Evolutionary conservation across 164 flowering plant genomes (phyloP).

Genomic region (Vitis amurensis): DNA sequence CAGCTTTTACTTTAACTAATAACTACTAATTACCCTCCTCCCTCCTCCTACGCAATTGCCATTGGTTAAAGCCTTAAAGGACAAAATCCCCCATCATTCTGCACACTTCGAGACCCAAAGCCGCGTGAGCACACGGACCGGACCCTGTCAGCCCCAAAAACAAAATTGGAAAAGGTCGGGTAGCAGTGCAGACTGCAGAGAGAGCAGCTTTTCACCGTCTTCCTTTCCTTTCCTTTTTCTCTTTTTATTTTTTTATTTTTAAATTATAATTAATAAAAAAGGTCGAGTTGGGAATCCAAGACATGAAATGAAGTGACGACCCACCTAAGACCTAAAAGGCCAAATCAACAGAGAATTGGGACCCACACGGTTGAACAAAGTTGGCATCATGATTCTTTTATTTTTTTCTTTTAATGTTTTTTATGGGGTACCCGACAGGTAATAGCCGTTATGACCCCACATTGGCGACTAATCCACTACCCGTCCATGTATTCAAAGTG

Average conservation of each 20-base stretch:
- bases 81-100: conserved; percentile 9
- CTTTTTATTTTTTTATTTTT: background rate
- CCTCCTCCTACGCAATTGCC: too few species aligned
- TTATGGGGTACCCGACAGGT: conserved; percentile 17
- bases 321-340: conserved; percentile 22
- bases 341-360: background rate
- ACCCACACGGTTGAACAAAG: conserved; percentile 33
- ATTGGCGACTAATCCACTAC: background rate
- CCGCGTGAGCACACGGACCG: conserved; percentile 12
- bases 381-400: conserved; percentile 24
- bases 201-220: too few species aligned
- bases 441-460: conserved; percentile 26
- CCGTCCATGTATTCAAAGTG: background rate
- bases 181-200: too few species aligned
- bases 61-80: background rate
- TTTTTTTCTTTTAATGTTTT: too few species aligned
- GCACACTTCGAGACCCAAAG: conserved; percentile 8
- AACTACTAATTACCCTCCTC: background rate
- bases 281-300: conserved; percentile 30
- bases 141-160: too few species aligned
- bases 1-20: background rate
- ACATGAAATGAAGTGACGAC: conserved; percentile 26
- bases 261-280: conserved; percentile 1
- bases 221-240: background rate
- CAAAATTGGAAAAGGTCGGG: too few species aligned